Percentiles rank a stretch among this genome's conserved stretches.
Evolutionary conservation across 495 filamentous ascomycete species (phyloP).

Genomic region (Penicillium desertorum): DNA sequence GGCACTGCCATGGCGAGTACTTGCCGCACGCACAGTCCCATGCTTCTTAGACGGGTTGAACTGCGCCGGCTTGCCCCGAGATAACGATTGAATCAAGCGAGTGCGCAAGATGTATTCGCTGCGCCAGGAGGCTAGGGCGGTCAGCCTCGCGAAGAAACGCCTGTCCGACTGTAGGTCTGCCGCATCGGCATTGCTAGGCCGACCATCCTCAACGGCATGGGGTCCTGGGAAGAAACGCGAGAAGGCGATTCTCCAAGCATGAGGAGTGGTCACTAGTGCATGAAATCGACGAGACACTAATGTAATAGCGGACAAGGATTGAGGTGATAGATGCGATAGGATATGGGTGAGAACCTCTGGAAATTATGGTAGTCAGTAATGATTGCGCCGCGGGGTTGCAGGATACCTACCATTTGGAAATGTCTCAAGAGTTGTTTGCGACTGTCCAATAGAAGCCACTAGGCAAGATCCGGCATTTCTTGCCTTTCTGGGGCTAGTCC

Average conservation of each 20-base stretch:
- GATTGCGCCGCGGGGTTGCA: conserved; percentile 7
- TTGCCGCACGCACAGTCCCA: conserved; percentile 46
- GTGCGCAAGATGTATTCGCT: conserved; percentile 90
- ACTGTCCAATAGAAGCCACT: conserved; percentile 49
- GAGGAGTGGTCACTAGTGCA: conserved; percentile 76
- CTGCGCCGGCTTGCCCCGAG: conserved; percentile 69
- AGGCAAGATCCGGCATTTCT: conserved; percentile 31
- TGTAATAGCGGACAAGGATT: conserved; percentile 71
- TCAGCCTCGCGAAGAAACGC: conserved; percentile 76
- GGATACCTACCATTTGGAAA: conserved; percentile 76
- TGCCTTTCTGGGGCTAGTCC: not conserved
- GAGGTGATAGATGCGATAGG: conserved; percentile 81
- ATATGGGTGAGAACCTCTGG: conserved; percentile 89
- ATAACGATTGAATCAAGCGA: conserved; percentile 75
- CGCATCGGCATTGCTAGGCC: conserved; percentile 28
- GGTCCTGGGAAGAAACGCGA: conserved; percentile 82
- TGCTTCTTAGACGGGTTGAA: conserved; percentile 53
- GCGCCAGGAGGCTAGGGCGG: conserved; percentile 79
- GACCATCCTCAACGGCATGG: conserved; percentile 43
- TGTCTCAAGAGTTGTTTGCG: conserved; percentile 55
- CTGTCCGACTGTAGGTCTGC: conserved; percentile 61
- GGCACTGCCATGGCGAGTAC: conserved; percentile 54
- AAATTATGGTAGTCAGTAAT: conserved; percentile 26
- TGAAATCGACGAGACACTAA: conserved; percentile 85
- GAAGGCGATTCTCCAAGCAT: conserved; percentile 90